These are phyloP conservation scores for Hygrocybe coccinea DNA, from an alignment of 768 basidiomycete genomes.

Conservation along the genomic window DNA sequence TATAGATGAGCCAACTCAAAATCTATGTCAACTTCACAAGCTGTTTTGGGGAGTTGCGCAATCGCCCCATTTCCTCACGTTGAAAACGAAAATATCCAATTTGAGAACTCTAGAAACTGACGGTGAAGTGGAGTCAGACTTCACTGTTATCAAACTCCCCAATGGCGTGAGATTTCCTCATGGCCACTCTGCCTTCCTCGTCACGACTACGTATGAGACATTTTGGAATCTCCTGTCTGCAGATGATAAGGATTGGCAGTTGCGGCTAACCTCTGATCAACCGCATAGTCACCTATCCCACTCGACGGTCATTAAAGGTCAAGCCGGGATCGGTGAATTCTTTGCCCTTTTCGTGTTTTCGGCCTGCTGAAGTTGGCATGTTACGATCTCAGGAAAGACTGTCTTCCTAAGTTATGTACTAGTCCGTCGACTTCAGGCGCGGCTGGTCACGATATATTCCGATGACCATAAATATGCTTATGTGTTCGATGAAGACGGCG, in stretches of 20 bases:
- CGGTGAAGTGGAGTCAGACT: not conserved
- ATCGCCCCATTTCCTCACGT: not conserved
- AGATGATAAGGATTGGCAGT: slow-evolving; percentile 6
- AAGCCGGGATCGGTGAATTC: slow-evolving; percentile 6
- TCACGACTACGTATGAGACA: slow-evolving; percentile 1
- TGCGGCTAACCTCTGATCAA: not conserved
- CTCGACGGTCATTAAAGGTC: slow-evolving; percentile 2
- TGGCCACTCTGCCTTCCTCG: not conserved
- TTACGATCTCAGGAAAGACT: slow-evolving; percentile 6
- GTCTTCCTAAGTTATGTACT: slow-evolving; percentile 10
- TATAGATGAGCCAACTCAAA: too few species aligned
- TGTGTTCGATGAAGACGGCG: slow-evolving; percentile 5
- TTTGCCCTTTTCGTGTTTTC: not conserved
- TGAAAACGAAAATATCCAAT: not conserved
- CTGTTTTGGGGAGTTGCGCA: not conserved
- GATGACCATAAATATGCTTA: not conserved
- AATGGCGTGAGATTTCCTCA: not conserved
- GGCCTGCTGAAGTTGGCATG: too few species aligned
- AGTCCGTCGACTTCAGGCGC: slow-evolving; percentile 8
- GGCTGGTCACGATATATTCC: slow-evolving; percentile 7
- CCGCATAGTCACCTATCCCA: slow-evolving; percentile 8
- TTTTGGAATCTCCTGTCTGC: slow-evolving; percentile 5
- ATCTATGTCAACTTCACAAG: not conserved
- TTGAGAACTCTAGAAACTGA: not conserved
- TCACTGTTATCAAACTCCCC: not conserved